Evolutionary conservation across 1,139 yeast species (phyloP), one percentile per base, ranked within the genome.

Genomic region (Candida sp.): DNA sequence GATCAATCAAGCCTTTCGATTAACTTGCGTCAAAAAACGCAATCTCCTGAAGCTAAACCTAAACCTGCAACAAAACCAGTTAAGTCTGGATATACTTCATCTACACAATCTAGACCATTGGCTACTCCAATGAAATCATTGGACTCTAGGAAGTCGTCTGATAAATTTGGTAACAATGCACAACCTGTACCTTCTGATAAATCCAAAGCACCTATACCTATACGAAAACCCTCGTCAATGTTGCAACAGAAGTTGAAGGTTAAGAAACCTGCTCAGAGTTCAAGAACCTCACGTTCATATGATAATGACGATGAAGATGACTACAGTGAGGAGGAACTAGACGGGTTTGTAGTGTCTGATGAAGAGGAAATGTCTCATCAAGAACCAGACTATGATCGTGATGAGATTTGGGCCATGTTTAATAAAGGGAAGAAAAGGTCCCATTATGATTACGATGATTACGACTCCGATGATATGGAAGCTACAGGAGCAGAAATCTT

Each of bases 401-500:
- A 86, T 49, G 97, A 90, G 60, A 90, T 91, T 40, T 89, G 97
- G 96, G 81, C 83, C 32, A 77, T 91, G 63, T 87, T 90, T 62
- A 84, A 82, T 57, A 74, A 81, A 43, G 88, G 90, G 3, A 75
- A 75, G 50, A 70, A 75, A 44, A 64, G 84, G 36, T 56, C 69
- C 1, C 65, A 72, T 40, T 70, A 69, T 48, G 65, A 66, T 33
- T 73, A 73, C 48, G 81, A 77, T 45, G 84, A 82, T 45, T 82
- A 82, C 42, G 71, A 66, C 36, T 75, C 76, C 32, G 88, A 84
- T 47, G 95, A 87, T 56, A 91, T 91, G 97, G 97, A 91, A 58
- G 97, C 97, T 5, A 85, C 95, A 1, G 97, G 97, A 21, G 83
- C 83, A 25, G 97, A 91, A 52, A 81, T 91, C 35, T 67, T 89